Evolutionary conservation across 1,284 basidiomycete genomes (phyloP).

Genomic region (Heterobasidion annosum): DNA sequence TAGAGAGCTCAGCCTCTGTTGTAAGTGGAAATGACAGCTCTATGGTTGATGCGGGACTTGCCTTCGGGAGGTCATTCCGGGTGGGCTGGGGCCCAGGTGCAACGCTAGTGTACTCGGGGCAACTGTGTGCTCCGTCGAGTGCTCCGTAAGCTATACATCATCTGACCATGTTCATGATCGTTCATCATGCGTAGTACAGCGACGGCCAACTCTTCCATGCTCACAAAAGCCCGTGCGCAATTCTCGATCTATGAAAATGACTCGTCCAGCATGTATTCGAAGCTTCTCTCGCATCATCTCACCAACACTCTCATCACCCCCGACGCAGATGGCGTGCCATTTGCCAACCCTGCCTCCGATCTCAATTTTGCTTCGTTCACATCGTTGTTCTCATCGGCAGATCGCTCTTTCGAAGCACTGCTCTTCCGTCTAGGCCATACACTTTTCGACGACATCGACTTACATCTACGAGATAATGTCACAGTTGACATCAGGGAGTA

Average conservation of each 20-base stretch:
- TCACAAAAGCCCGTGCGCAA: constrained; percentile 40
- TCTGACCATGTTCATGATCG: neutral
- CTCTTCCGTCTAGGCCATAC: constrained; percentile 87
- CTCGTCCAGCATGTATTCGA: constrained; percentile 39
- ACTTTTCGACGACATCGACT: constrained; percentile 79
- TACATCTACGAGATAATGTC: constrained; percentile 48
- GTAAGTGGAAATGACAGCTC: constrained; percentile 58
- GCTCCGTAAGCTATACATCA: constrained; percentile 28
- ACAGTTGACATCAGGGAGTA: constrained; percentile 54
- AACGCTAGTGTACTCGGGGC: constrained; percentile 67
- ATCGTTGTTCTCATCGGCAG: constrained; percentile 62
- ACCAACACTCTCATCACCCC: constrained; percentile 62
- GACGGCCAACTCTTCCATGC: constrained; percentile 48
- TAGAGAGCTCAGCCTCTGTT: constrained; percentile 55
- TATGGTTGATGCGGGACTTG: constrained; percentile 74
- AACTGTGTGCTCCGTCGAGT: constrained; percentile 48
- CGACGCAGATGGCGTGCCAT: constrained; percentile 46
- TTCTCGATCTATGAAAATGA: constrained; percentile 25
- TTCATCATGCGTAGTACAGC: constrained; percentile 26
- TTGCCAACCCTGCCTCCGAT: constrained; percentile 40
- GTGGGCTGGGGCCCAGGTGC: constrained; percentile 88
- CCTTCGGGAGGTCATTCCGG: constrained; percentile 83
- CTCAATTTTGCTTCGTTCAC: constrained; percentile 80
- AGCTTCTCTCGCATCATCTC: constrained; percentile 76
- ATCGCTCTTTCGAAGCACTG: constrained; percentile 70